Evolutionary conservation across 345 rosid genomes (phyloP), one percentile per base, ranked within the genome.

Genomic region (Lumnitzera racemosa): DNA sequence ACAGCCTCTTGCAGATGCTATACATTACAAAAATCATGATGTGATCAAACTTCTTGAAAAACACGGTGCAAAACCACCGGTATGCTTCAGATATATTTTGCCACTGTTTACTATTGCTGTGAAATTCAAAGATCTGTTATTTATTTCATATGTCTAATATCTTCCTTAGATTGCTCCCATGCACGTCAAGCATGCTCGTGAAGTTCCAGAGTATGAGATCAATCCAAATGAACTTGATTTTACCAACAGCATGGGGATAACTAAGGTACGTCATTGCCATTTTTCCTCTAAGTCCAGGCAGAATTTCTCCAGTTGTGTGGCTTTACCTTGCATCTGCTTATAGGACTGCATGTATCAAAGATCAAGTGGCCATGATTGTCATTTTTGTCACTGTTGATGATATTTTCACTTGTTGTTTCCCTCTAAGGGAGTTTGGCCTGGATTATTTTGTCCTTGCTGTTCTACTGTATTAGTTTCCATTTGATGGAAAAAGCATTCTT

Each of bases 1-100:
- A 66, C 88, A 92, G 98, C 97, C 96, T 53, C 78, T 87, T 74
- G 88, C 91, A 64, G 98, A 92, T 77, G 98, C 98, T 53, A 84
- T 92, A 66, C 67, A 81, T 61, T 92, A 89, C 67, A 87, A 87
- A 66, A 80, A 92, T 49, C 72, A 85, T 58, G 86, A 87, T 47
- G 94, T 85, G 64, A 87, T 92, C 59, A 82, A 85, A 65, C 75
- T 89, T 65, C 72, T 92, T 67, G 97, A 92, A 77, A 67, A 69
- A 29, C 84, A 70, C 63, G 98, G 98, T 16, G 96, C 98, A 49
- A 85, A 82, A 64, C 91, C 76, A 70, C 74, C 74, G 81, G 96
- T 91, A 78, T 68, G 86, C 53, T 17, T 76, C 55, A 67, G 12
- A 27, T 13, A 23, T 47, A 24, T 24, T 51, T 46, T 17, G 47